Evolutionary conservation across 2,329 filamentous ascomycete species (phyloP), one percentile per base, ranked within the genome.

Genomic region (Cladosporium sp.): DNA sequence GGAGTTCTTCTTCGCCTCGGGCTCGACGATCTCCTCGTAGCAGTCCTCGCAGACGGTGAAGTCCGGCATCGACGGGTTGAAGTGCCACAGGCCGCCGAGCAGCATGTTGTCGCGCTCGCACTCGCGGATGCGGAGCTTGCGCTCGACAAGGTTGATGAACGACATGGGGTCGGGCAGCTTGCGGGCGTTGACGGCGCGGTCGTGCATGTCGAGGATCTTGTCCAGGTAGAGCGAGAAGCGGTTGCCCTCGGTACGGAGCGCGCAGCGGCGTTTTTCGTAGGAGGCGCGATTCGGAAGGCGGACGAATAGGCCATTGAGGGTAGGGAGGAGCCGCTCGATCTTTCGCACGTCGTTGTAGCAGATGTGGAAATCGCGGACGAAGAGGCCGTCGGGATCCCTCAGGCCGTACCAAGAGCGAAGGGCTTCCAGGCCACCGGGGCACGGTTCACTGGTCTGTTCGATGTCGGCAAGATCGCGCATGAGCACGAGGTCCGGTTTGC

Each of bases 11-110:
- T 77, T 73, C 1, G 84, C 70, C 46, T 82, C 74, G 1, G 90
- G 89, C 69, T 80, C 82, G n/a, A 95, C 81, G 1, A 89, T 80
- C 18, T 89, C 83, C 13, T 88, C 81, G 66, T 87, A 95, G 68
- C 91, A 97, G 68, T 92, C 88, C 58, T 87, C 83, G 69, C 91
- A 97, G 3, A 95, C 85, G 1, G 52, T 89, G 62, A 95, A 82
- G 44, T 90, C 81, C 0, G 86, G 87, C 11, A 80, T 76, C 8
- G 56, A 60, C 1, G 86, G 82, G 67, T 95, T 89, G 52, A 80
- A 83, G 67, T 95, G 84, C 91, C 91, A 96, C 37, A 77, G 73
- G 10, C 77, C 78, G 51, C 82, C 78, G n/a, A 74, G 68, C 2
- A 86, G 70, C 4, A 82, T 75, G n/a, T 76, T 78, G 64, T 87